A percentile compares a stretch with the other conserved stretches of the same genome.
These are phyloP conservation scores for Melanogaster broomeanus DNA, from an alignment of 768 basidiomycete genomes.

Conservation along the genomic window DNA sequence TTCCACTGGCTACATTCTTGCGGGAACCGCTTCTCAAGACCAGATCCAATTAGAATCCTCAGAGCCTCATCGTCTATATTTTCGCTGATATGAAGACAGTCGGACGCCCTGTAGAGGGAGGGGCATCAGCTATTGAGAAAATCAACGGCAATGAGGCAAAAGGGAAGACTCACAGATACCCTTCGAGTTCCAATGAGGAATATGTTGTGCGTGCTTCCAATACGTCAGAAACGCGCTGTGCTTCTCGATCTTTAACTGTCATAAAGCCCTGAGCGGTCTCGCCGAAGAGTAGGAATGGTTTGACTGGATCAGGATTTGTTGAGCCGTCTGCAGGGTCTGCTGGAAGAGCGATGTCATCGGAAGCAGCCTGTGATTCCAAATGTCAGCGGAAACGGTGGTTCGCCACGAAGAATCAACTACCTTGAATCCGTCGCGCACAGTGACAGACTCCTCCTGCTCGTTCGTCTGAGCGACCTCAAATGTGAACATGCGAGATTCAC, in stretches of 20 bases:
- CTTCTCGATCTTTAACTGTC: constrained; percentile 28
- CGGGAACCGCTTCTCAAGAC: constrained; percentile 30
- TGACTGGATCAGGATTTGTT: constrained; percentile 4
- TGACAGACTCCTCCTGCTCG: constrained; percentile 55
- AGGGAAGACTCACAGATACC: constrained; percentile 17
- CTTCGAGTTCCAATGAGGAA: constrained; percentile 12
- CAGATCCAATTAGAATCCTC: constrained; percentile 25
- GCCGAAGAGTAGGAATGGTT: constrained; percentile 37
- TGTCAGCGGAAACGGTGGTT: neutral
- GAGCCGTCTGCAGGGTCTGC: constrained; percentile 6
- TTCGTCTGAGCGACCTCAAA: constrained; percentile 57
- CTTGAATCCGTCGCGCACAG: constrained; percentile 44
- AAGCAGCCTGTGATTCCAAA: constrained; percentile 5
- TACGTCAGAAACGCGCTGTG: neutral
- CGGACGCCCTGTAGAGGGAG: constrained; percentile 15
- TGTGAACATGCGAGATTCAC: constrained; percentile 46
- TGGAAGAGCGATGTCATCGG: constrained; percentile 11
- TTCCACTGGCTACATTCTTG: constrained; percentile 25
- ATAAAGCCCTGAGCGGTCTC: constrained; percentile 45
- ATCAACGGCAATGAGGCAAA: neutral
- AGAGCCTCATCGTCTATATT: constrained; percentile 28
- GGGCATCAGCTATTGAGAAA: neutral
- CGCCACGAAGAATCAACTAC: constrained; percentile 27
- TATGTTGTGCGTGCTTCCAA: neutral
- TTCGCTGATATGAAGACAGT: constrained; percentile 24